phyloP scores from a whole-genome alignment of 1,139 yeast species.

The Debaryomycetaceae sp. region DNA sequence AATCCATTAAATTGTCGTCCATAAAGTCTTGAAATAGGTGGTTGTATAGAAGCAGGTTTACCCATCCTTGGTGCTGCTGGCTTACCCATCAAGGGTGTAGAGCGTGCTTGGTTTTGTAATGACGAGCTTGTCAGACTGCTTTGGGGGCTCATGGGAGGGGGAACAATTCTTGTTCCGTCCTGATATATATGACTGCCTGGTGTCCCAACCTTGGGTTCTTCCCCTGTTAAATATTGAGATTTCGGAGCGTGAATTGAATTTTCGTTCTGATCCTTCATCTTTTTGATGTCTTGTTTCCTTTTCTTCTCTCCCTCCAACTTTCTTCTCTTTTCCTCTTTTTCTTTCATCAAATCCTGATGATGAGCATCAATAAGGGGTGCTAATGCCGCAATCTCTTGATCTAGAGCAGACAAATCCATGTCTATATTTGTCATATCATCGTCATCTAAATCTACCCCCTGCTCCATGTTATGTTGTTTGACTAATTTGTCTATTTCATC shows the following conservation, averaged over 20 bases:
- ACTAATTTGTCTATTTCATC: slow-evolving; percentile 37
- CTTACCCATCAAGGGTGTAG: slow-evolving; percentile 38
- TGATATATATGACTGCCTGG: not conserved
- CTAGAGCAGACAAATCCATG: slow-evolving; percentile 30
- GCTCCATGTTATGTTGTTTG: slow-evolving; percentile 32
- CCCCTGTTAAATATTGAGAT: not conserved
- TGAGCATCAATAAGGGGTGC: slow-evolving; percentile 39
- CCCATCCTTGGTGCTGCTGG: slow-evolving; percentile 42
- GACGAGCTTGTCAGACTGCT: slow-evolving; percentile 1
- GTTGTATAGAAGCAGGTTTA: slow-evolving; percentile 47
- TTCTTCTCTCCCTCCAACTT: slow-evolving; percentile 21
- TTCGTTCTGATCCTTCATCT: not conserved
- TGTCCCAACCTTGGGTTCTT: not conserved
- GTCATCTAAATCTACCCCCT: slow-evolving; percentile 29
- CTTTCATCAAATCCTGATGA: slow-evolving; percentile 25
- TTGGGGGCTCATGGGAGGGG: not conserved
- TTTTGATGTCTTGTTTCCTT: slow-evolving; percentile 16
- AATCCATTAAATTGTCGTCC: slow-evolving; percentile 17
- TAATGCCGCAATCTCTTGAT: slow-evolving; percentile 39
- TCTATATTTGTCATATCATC: slow-evolving; percentile 13
- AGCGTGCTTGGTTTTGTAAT: slow-evolving; percentile 4
- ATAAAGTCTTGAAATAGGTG: slow-evolving; percentile 39
- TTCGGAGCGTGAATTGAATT: not conserved
- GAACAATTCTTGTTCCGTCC: not conserved
- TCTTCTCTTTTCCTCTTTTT: slow-evolving; percentile 20